Conservation (phyloP, 208 protist species). For the Tetramitus jugosus region DNA sequence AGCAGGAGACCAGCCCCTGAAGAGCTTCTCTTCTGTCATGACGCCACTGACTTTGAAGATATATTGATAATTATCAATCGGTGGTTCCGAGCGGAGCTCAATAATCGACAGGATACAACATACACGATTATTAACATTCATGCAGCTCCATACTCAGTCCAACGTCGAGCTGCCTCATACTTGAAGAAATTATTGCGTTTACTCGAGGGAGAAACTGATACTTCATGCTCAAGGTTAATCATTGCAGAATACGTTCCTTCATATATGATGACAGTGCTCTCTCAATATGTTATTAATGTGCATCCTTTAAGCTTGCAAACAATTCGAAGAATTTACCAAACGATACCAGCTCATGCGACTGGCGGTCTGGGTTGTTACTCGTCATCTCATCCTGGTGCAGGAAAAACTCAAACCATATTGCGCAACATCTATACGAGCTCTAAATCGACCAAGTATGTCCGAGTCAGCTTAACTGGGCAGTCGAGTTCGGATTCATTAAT, state of each 20-base stretch:
- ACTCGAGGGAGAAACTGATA: neutral
- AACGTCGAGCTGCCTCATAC: neutral
- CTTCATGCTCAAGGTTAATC: neutral
- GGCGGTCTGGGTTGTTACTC: too few relatives aligned
- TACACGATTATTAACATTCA: constrained; percentile 4
- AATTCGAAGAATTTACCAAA: too few relatives aligned
- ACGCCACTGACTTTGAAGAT: neutral
- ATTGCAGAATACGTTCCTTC: neutral
- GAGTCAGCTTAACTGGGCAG: too few relatives aligned
- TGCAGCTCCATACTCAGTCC: neutral
- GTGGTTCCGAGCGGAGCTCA: neutral
- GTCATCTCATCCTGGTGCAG: too few relatives aligned
- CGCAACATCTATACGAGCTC: too few relatives aligned
- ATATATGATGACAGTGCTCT: neutral
- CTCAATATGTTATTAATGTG: constrained; percentile 8
- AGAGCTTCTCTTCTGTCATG: constrained; percentile 5
- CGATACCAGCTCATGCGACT: too few relatives aligned
- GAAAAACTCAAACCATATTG: too few relatives aligned
- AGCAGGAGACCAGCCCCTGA: neutral
- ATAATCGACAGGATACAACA: neutral
- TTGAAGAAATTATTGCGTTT: neutral
- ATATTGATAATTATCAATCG: neutral
- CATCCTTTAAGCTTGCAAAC: too few relatives aligned
- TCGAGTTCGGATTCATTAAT: too few relatives aligned
- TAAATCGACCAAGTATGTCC: too few relatives aligned